A percentile compares a stretch with the other conserved stretches of the same genome.
Conservation (phyloP, 1,284 basidiomycete species). For the Boletus sp. region DNA sequence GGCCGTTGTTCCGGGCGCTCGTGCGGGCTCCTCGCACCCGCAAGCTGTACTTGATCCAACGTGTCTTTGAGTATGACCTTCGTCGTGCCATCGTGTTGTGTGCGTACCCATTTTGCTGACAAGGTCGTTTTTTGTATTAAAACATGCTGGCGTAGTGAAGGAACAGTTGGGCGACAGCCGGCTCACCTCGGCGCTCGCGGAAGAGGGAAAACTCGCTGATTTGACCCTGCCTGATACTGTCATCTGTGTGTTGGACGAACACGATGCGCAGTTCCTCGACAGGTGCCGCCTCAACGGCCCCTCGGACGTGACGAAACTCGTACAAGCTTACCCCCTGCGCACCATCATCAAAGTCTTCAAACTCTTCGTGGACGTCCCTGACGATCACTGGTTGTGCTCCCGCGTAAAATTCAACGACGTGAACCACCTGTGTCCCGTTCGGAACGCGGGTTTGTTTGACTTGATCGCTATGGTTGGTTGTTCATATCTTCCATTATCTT, state of each 20-base stretch:
- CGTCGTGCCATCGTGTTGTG: neutral
- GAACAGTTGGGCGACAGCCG: neutral
- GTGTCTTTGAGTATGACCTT: slow-evolving; percentile 4
- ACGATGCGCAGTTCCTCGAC: no score
- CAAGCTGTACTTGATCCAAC: slow-evolving; percentile 5
- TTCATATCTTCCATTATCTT: neutral
- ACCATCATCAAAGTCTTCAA: no score
- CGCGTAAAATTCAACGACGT: no score
- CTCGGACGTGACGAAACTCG: no score
- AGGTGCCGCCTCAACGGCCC: no score
- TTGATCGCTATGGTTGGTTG: slow-evolving; percentile 10
- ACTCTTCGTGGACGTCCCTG: no score
- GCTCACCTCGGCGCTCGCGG: neutral
- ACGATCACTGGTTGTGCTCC: no score
- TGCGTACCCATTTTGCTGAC: neutral
- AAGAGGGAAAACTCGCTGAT: neutral
- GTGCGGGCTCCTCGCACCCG: slow-evolving; percentile 6
- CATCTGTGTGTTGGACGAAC: neutral
- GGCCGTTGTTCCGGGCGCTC: slow-evolving; percentile 9
- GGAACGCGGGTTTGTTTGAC: slow-evolving; percentile 9
- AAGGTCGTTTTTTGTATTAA: neutral
- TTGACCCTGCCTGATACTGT: neutral
- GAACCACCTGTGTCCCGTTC: neutral
- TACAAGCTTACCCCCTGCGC: no score
- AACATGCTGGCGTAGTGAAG: slow-evolving; percentile 1